Base-by-base conservation (phyloP, 1,139 yeast genomes). In the Yamadazyma songkhlaensis region DNA sequence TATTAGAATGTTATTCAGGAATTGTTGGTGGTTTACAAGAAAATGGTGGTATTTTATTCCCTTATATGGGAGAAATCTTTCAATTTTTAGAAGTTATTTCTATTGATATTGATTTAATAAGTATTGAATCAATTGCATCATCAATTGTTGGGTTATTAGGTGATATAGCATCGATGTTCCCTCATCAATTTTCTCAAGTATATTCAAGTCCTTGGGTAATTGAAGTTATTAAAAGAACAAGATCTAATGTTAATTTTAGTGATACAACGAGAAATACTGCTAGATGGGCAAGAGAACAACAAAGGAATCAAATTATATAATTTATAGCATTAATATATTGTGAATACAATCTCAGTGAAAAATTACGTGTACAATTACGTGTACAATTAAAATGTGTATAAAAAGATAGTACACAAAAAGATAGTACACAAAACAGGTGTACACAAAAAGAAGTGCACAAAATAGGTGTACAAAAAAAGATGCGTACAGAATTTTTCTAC, bases 201-300 rank as follows among this genome's bases (percentile, higher is more conserved):
- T 88, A 81, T 60, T 60, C 64, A 23, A 86, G 82, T 64, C 78
- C 72, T 3, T 88, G 96, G 96, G 79, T 90, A 27, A 69, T 84
- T 8, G 84, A 81, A 20, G 77, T 86, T 53, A 83, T 90, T 57
- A 84, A 80, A 59, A 77, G 74, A 54, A 86, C 95, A 12, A 76
- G 90, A 58, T 56, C 77, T 34, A 83, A 81, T 56, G 72, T 74
- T 42, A 52, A 67, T 27, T 86, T 82, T 55, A 71, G 79, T 32
- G 76, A 75, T 46, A 67, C 74, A 40, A 88, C 97, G 9, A 80
- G 78, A 57, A 94, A 85, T 54, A 87, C 96, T 21, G 97, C 97
- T 11, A 79, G 90, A 64, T 92, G 97, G 97, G 97, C 97, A 9
- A 79, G 95, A 51, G 96, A 86, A 52, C 96, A 82, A 62, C 89